Conservation (phyloP, 805 yeast genomes). For the Myxozyma geophila region DNA sequence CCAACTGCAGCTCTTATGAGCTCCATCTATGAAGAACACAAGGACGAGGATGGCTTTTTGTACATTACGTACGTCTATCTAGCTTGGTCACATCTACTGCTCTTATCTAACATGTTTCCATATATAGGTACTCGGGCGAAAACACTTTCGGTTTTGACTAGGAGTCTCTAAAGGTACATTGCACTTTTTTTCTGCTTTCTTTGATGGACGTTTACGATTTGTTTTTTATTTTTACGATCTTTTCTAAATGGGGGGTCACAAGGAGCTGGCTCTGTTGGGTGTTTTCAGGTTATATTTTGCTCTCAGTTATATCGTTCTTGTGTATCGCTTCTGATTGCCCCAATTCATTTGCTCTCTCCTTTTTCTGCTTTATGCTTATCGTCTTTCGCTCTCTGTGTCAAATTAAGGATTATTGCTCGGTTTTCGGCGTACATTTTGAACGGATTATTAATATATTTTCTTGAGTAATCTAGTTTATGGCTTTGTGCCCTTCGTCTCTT, state of each 20-base stretch:
- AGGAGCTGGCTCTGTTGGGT: neutral
- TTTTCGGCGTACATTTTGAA: constrained; percentile 21
- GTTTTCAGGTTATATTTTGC: neutral
- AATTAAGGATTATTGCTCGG: neutral
- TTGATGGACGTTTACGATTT: neutral
- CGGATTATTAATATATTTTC: constrained; percentile 16
- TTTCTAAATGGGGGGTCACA: neutral
- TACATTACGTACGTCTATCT: constrained; percentile 71
- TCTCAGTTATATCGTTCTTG: neutral
- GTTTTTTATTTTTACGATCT: neutral
- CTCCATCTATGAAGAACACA: constrained; percentile 92
- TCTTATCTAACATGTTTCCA: neutral
- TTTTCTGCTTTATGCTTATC: neutral
- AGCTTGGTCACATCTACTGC: neutral
- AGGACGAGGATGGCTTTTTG: constrained; percentile 96
- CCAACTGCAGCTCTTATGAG: constrained; percentile 98
- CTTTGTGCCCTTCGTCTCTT: neutral
- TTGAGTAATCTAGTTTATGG: neutral
- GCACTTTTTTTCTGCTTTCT: neutral
- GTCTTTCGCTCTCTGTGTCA: neutral
- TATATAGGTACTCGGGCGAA: constrained; percentile 70
- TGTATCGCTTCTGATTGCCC: neutral
- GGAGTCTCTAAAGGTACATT: constrained; percentile 15
- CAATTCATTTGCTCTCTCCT: neutral
- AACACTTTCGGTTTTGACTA: constrained; percentile 78